Conservation (phyloP, 2,329 filamentous ascomycete species). For the Paecilomyces formosus region DNA sequence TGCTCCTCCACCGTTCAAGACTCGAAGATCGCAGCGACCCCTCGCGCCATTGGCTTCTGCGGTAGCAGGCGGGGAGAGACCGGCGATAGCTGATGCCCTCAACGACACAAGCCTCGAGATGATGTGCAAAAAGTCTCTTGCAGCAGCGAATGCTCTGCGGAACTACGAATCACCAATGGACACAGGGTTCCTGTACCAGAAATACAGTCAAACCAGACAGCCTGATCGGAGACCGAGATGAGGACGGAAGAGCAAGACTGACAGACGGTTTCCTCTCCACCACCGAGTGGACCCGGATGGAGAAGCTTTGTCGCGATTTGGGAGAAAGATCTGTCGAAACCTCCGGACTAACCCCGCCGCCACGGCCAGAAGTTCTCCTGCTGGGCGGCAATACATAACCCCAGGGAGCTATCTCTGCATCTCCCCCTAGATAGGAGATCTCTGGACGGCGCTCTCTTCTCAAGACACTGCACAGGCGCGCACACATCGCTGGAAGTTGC, state of each 20-base stretch:
- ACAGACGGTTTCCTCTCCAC: neutral
- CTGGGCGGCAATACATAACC: neutral
- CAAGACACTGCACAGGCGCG: neutral
- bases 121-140: neutral
- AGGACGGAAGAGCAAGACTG: neutral
- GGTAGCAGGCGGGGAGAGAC: neutral
- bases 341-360: neutral
- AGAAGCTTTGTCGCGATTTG: neutral
- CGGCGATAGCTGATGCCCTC: neutral
- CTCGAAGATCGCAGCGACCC: neutral
- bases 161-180: neutral
- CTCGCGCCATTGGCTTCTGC: neutral
- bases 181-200: neutral
- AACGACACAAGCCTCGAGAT: neutral
- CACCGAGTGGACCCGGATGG: neutral
- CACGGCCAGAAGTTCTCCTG: neutral
- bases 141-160: neutral
- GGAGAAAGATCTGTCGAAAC: neutral
- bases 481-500: neutral
- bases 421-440: neutral
- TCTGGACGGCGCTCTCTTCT: neutral
- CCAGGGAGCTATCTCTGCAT: neutral
- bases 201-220: neutral
- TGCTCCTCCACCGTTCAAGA: neutral
- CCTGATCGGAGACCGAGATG: neutral